phyloP scores from a whole-genome alignment of 306 rosid genomes.

The Cicer chorassanicum region DNA sequence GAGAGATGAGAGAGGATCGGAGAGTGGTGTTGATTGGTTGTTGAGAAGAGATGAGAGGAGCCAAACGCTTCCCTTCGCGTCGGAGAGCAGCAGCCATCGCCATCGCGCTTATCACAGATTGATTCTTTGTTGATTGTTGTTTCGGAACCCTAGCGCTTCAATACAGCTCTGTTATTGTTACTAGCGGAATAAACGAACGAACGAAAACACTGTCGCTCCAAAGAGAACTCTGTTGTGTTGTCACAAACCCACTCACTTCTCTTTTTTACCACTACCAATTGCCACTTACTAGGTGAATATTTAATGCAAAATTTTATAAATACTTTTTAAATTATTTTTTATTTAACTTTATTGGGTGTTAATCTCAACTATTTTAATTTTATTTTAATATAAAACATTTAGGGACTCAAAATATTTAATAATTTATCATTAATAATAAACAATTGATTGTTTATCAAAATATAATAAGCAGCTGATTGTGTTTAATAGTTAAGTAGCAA shows the following conservation, averaged over 20 bases:
- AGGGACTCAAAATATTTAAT: no score
- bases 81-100: conserved; percentile 92
- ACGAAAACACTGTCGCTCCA: not conserved
- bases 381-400: no score
- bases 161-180: not conserved
- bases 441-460: no score
- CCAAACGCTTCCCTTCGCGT: conserved; percentile 89
- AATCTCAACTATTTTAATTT: no score
- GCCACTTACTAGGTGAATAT: no score
- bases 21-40: conserved; percentile 50
- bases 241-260: not conserved
- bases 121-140: conserved; percentile 39
- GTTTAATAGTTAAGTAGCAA: no score
- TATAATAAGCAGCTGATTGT: no score
- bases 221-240: not conserved
- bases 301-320: no score
- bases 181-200: not conserved
- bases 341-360: no score
- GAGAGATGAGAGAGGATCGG: conserved; percentile 48
- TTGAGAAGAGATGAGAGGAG: conserved; percentile 65
- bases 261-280: not conserved
- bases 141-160: conserved; percentile 55
- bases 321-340: no score
- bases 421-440: no score
- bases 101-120: conserved; percentile 50